Percentiles rank a stretch among this genome's conserved stretches.
Evolutionary conservation across 2,329 filamentous ascomycete genomes (phyloP).

Genomic region (Fusarium clavum): DNA sequence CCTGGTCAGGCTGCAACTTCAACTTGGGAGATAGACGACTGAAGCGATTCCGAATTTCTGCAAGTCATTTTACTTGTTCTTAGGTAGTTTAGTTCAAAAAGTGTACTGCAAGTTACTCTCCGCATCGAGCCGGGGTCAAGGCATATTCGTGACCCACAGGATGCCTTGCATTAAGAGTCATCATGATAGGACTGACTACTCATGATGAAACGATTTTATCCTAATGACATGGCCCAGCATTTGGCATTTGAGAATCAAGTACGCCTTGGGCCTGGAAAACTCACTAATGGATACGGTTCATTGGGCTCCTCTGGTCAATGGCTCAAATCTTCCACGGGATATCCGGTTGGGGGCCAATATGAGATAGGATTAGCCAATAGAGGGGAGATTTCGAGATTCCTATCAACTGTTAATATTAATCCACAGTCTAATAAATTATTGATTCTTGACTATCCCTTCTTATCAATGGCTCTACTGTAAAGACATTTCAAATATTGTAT

Average conservation of each 20-base stretch:
- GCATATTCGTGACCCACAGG: slow-evolving; percentile 4
- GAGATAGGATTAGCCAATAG: neutral
- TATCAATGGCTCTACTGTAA: neutral
- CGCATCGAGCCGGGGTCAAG: slow-evolving; percentile 3
- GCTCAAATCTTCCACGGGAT: neutral
- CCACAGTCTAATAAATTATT: too few species aligned
- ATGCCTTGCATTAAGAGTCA: slow-evolving; percentile 19
- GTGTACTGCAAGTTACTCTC: neutral
- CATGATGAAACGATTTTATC: slow-evolving; percentile 2
- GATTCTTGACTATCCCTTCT: neutral
- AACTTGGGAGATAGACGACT: neutral
- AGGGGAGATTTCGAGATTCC: neutral
- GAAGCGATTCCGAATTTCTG: neutral
- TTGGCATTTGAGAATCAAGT: neutral
- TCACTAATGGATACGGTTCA: too few species aligned
- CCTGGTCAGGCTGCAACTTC: neutral
- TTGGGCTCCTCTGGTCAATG: neutral
- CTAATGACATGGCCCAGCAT: neutral
- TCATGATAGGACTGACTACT: slow-evolving; percentile 17
- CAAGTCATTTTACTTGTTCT: neutral
- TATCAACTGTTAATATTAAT: neutral
- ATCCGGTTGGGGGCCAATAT: neutral
- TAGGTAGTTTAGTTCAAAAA: neutral
- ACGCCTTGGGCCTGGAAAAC: neutral
- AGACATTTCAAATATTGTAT: neutral